Evolutionary conservation across 768 basidiomycete species (phyloP), one percentile per base, ranked within the genome.

Genomic region (Tulasnella sp.): DNA sequence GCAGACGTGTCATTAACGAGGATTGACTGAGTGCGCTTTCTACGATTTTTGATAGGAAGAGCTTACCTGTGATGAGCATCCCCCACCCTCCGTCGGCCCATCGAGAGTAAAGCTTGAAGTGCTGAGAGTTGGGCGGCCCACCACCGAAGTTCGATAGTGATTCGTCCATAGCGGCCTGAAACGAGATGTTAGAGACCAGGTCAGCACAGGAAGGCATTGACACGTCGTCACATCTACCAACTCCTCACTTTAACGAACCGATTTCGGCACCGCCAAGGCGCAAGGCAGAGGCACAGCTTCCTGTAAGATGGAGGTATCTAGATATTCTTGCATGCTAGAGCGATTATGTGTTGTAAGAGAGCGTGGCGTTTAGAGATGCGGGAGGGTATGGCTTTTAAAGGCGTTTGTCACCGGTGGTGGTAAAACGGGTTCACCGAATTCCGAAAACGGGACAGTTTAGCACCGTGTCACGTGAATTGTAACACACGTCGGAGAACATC

Each of bases 121-220:
- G 91, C 59, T 82, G 78, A 16, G 80, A 76, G 74, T 90, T 92
- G 0, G 95, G 94, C 11, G 86, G 84, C 0, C 92, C 92, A 26
- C 92, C 91, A 11, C 81, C 80, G 36, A 89, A 81, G 3, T 79
- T 75, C 0, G 89, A 85, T 11, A 96, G 82, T 76, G 93, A 89
- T 79, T 98, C 95, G 75, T 95, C 95, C 85, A 95, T 84, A 0
- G 95, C 89, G n/a, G 87, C 92, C 94, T 98, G n/a, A n/a, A n/a
- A 76, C 14, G 8, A 39, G 29, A 17, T 8, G 17, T 47, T 42
- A 19, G 22, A 34, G 66, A 8, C 19, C 22, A 29, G 17, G 9
- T 37, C 29, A 34, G 9, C 2, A 17, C 32, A 6, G 35, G 9
- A 12, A n/a, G 35, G 14, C 22, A 3, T 65, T 7, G 36, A 65